Conservation (phyloP, 2,329 filamentous ascomycete genomes). For the Aspergillus terreus region DNA sequence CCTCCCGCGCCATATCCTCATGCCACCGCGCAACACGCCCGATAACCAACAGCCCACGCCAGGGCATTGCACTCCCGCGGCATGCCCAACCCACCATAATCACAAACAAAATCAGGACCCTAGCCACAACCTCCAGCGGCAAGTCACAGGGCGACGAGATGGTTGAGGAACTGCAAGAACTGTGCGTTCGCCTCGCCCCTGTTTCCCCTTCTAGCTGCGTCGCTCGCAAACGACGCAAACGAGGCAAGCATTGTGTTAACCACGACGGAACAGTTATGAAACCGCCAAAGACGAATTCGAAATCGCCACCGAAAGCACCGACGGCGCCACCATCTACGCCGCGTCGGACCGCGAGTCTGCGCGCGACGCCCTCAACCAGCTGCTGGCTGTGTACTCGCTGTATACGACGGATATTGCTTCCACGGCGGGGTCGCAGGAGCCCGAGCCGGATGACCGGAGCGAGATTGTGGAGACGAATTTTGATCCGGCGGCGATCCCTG, state of each 20-base stretch:
- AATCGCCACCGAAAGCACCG: conserved; percentile 47
- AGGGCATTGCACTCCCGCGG: neutral
- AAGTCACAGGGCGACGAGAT: conserved; percentile 30
- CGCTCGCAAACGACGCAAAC: too few relatives aligned
- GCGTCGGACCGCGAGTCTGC: conserved; percentile 44
- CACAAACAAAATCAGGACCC: neutral
- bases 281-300: conserved; percentile 48
- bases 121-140: conserved; percentile 10
- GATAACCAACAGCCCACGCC: too few relatives aligned
- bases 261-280: conserved; percentile 32
- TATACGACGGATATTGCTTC: conserved; percentile 24
- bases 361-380: conserved; percentile 42
- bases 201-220: neutral
- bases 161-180: conserved; percentile 36
- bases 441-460: conserved; percentile 7
- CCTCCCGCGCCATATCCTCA: neutral
- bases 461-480: conserved; percentile 29
- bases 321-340: conserved; percentile 44
- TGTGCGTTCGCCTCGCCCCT: conserved; percentile 22
- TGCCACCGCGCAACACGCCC: neutral
- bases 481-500: conserved; percentile 26
- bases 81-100: neutral
- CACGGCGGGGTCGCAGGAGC: neutral
- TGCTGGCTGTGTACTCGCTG: conserved; percentile 30
- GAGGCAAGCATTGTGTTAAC: neutral